Evolutionary conservation across 768 basidiomycete genomes (phyloP).

Genomic region (Naganishia friedmannii): DNA sequence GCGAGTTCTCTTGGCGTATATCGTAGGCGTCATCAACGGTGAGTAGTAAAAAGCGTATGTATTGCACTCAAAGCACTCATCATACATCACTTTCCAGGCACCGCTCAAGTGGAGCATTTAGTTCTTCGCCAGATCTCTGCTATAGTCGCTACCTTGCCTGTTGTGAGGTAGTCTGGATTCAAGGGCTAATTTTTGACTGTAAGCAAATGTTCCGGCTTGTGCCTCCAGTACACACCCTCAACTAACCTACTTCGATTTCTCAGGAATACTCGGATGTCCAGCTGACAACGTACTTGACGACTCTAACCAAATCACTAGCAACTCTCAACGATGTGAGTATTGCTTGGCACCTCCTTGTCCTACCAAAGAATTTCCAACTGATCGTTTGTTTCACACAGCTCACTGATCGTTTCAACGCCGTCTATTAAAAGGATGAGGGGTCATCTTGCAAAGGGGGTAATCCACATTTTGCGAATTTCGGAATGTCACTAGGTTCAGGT

Average conservation of each 20-base stretch:
- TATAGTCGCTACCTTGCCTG: conserved; percentile 80
- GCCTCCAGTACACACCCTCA: neutral
- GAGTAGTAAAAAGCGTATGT: conserved; percentile 1
- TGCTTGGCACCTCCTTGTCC: too few species aligned
- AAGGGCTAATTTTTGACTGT: conserved; percentile 86
- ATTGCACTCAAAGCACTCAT: neutral
- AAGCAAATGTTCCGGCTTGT: conserved; percentile 34
- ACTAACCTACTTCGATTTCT: conserved; percentile 9
- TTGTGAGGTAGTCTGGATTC: conserved; percentile 77
- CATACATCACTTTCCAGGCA: conserved; percentile 55
- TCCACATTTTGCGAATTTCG: conserved; percentile 1
- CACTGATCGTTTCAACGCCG: conserved; percentile 17
- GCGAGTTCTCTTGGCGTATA: conserved; percentile 77
- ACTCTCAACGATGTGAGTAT: conserved; percentile 78
- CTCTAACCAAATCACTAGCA: conserved; percentile 81
- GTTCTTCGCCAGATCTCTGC: conserved; percentile 80
- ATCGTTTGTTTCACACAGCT: neutral
- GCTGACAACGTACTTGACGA: conserved; percentile 79
- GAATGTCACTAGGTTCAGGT: neutral
- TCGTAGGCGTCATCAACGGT: conserved; percentile 73
- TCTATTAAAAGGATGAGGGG: neutral
- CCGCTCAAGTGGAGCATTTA: conserved; percentile 71
- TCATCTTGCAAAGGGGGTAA: neutral
- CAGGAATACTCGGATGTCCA: conserved; percentile 97
- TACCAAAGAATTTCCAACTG: neutral